Evolutionary conservation across 75 land plant species (phyloP), one percentile per base, ranked within the genome.

Genomic region (Cryptomeria japonica): DNA sequence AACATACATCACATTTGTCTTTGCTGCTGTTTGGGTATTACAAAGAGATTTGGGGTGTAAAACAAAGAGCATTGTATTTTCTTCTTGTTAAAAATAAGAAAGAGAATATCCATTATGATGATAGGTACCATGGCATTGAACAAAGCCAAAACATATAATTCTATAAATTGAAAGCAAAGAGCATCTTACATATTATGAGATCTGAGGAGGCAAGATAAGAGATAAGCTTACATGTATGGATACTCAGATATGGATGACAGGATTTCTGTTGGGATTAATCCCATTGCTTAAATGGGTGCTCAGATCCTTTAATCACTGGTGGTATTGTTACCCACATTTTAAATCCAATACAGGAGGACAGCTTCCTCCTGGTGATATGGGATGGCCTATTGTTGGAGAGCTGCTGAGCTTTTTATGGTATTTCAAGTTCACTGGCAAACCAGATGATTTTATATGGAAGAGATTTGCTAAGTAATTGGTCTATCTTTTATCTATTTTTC

Each of bases 281-380:
- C 88, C 89, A 56, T 36, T 89, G 1, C 5, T 87, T n/a, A 73
- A 39, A 68, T 85, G 80, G 89, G 56, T 88, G 2, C 15, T 91
- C 47, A 75, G 86, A 82, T 91, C 86, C 88, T 91, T 89, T 88
- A 91, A 91, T 49, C 88, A 91, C 36, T 64, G 85, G 28, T 46
- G 84, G 76, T 87, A 87, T 68, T 78, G 56, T 3, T 5, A 84
- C 28, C 80, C 87, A 13, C 72, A 44, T 75, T 51, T 46, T 39
- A 47, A 13, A 13, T 31, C 32, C 12, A 53, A 36, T 0, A 61
- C 38, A 2, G 76, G 76, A 3, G 25, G 41, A 25, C 87, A 87
- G 86, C 84, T 91, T 12, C 92, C 92, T 8, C 92, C 92, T 13
- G 92, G 92, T 55, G n/a, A 85, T 77, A 91, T 91, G 92, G 90